These are phyloP conservation scores for Epichloe bromicola DNA, from an alignment of 2,329 filamentous ascomycete genomes.

Conservation along the genomic window DNA sequence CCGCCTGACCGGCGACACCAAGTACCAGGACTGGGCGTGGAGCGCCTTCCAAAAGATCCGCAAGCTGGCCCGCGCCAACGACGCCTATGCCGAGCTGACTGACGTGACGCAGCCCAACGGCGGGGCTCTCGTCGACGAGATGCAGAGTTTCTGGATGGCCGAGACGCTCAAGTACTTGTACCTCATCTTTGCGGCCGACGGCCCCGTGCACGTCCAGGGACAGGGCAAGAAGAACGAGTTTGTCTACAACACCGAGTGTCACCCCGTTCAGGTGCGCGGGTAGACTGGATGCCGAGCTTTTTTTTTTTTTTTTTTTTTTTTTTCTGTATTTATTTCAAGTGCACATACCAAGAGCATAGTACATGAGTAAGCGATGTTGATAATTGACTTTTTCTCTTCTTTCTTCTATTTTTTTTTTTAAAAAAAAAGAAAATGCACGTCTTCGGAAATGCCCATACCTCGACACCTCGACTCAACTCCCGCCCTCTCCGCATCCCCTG, in stretches of 20 bases:
- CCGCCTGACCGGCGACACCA: conserved; percentile 58
- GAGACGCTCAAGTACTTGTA: conserved; percentile 80
- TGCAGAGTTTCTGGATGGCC: conserved; percentile 82
- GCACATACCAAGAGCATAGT: too few relatives aligned
- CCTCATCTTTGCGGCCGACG: conserved; percentile 53
- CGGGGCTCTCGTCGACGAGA: conserved; percentile 51
- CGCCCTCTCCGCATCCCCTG: too few relatives aligned
- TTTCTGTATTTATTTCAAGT: neutral
- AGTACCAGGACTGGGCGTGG: conserved; percentile 80
- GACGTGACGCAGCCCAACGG: conserved; percentile 54
- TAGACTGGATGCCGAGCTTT: neutral
- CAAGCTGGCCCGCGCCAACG: conserved; percentile 45
- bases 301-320: too few relatives aligned
- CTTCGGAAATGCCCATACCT: too few relatives aligned
- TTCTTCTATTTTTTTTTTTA: too few relatives aligned
- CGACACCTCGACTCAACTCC: too few relatives aligned
- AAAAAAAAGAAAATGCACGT: neutral
- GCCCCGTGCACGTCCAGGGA: conserved; percentile 38
- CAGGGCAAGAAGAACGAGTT: conserved; percentile 32
- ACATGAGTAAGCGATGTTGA: too few relatives aligned
- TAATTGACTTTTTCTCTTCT: neutral
- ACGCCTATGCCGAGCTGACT: conserved; percentile 51
- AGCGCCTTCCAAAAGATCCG: conserved; percentile 60
- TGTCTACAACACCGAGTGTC: conserved; percentile 38
- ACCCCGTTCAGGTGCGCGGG: conserved; percentile 22